A percentile compares a stretch with the other conserved stretches of the same genome.
Conservation (phyloP, 176 grass and related monocot genomes). For the Aegilops bicornis region DNA sequence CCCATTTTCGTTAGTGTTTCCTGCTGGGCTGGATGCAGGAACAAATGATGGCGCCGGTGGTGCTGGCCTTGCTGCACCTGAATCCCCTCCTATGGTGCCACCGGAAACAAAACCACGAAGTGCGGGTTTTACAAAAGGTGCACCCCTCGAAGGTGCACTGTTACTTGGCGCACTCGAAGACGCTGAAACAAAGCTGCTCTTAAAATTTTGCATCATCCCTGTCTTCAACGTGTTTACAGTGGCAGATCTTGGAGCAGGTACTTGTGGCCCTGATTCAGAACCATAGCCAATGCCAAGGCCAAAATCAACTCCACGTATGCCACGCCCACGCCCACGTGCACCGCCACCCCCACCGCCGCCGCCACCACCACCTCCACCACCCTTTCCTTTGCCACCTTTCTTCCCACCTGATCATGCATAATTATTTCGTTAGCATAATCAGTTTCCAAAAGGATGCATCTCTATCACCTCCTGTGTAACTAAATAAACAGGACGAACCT, state of each 20-base stretch:
- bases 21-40: slow-evolving; percentile 41
- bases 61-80: slow-evolving; percentile 19
- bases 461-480: neutral
- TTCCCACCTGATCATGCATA: slow-evolving; percentile 63
- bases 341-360: slow-evolving; percentile 16
- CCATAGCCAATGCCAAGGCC: slow-evolving; percentile 91
- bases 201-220: slow-evolving; percentile 89
- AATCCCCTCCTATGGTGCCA: slow-evolving; percentile 75
- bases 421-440: slow-evolving; percentile 21
- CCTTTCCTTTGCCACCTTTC: slow-evolving; percentile 82
- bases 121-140: slow-evolving; percentile 44
- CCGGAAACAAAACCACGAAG: slow-evolving; percentile 91
- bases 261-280: slow-evolving; percentile 62
- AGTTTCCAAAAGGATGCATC: neutral
- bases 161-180: slow-evolving; percentile 46
- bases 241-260: slow-evolving; percentile 57
- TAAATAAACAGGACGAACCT: slow-evolving; percentile 44
- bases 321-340: slow-evolving; percentile 49
- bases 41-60: slow-evolving; percentile 17
- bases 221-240: slow-evolving; percentile 64
- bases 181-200: slow-evolving; percentile 85
- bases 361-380: slow-evolving; percentile 33
- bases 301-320: slow-evolving; percentile 96
- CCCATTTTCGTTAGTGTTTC: slow-evolving; percentile 47
- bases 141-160: slow-evolving; percentile 18